Conservation (phyloP, 2,329 filamentous ascomycete genomes). For the Phyllosticta citrichinensis region DNA sequence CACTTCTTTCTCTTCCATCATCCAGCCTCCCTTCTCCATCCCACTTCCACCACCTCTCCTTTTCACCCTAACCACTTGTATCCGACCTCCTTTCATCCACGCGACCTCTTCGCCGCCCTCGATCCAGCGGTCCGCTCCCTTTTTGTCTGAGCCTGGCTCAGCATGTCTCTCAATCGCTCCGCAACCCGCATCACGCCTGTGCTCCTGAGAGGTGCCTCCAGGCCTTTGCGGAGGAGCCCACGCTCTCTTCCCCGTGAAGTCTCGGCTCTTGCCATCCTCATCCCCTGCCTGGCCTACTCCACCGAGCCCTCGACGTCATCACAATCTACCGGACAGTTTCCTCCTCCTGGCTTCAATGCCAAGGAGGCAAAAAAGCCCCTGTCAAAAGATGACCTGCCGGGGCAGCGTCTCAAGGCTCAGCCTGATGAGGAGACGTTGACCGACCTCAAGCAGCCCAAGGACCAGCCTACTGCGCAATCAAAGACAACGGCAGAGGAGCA, state of each 20-base stretch:
- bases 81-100: background rate
- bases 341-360: conserved; percentile 85
- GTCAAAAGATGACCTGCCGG: conserved; percentile 40
- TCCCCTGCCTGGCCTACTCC: conserved; percentile 43
- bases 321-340: conserved; percentile 44
- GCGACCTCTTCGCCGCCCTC: background rate
- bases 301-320: conserved; percentile 48
- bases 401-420: conserved; percentile 15
- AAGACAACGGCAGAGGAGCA: conserved; percentile 40
- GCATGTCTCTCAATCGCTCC: conserved; percentile 37
- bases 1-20: background rate
- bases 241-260: conserved; percentile 40
- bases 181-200: conserved; percentile 37
- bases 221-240: conserved; percentile 31
- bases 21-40: background rate
- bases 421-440: conserved; percentile 16
- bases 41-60: background rate
- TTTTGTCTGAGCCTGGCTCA: conserved; percentile 6
- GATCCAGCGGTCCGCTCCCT: conserved; percentile 2
- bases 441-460: conserved; percentile 23
- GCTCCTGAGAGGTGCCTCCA: conserved; percentile 35
- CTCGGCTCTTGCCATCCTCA: conserved; percentile 47
- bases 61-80: background rate
- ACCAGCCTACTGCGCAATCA: conserved; percentile 33
- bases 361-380: conserved; percentile 81